These are phyloP conservation scores for Vachellia pachyceras DNA, from an alignment of 306 rosid species.

Conservation along the genomic window DNA sequence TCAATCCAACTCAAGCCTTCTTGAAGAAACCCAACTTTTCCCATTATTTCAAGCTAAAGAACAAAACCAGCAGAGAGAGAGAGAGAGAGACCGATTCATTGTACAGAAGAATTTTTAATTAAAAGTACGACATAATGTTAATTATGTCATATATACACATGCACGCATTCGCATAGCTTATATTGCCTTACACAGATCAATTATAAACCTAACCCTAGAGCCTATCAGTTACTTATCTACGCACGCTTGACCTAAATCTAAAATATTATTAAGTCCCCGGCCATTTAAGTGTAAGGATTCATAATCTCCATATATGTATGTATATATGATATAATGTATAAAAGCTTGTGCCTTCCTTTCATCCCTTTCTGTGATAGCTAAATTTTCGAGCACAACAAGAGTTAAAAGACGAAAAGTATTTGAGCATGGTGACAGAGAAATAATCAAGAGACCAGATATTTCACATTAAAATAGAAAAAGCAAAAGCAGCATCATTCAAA, in stretches of 20 bases:
- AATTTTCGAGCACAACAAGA: constrained; percentile 19
- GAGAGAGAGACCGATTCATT: too few relatives aligned
- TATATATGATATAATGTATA: background rate
- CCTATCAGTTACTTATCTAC: constrained; percentile 1
- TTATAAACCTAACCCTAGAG: background rate
- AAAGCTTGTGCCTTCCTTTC: background rate
- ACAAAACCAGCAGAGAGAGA: background rate
- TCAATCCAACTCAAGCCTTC: background rate
- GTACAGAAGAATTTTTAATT: constrained; percentile 13
- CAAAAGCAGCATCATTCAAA: background rate
- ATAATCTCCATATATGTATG: background rate
- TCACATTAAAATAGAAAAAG: constrained; percentile 12
- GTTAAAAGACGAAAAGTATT: constrained; percentile 25
- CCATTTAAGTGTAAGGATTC: background rate
- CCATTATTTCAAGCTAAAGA: background rate
- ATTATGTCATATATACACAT: background rate
- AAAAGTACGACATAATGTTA: background rate
- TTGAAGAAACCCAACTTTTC: constrained; percentile 6
- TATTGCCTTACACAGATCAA: background rate
- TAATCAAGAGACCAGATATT: background rate
- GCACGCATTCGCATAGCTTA: background rate
- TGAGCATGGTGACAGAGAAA: constrained; percentile 12
- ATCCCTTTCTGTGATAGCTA: constrained; percentile 8
- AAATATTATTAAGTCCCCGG: constrained; percentile 13
- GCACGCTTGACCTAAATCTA: constrained; percentile 22